Conservation (phyloP, 2,329 filamentous ascomycete species). For the Colletotrichum viniferum region DNA sequence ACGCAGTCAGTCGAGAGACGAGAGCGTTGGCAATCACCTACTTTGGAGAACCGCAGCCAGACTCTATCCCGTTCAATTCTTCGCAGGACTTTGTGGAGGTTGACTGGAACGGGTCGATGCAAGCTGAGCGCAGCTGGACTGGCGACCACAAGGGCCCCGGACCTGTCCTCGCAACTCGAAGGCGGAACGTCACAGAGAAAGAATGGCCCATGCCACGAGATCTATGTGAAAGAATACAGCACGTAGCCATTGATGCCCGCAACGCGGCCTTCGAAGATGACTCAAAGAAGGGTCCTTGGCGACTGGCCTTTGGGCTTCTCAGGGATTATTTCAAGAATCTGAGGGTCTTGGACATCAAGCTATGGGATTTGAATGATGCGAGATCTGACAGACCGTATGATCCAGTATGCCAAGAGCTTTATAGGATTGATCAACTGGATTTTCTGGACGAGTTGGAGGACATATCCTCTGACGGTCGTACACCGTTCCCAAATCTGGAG, state of each 20-base stretch:
- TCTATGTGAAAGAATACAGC: not conserved
- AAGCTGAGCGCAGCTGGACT: not conserved
- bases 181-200: not conserved
- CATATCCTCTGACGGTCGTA: fast-evolving
- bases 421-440: not conserved
- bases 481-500: fast-evolving
- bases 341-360: fast-evolving
- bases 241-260: not conserved
- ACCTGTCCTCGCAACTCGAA: not conserved
- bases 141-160: not conserved
- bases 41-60: not conserved
- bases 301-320: not conserved
- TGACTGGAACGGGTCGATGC: not conserved
- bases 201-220: not conserved
- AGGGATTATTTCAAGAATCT: fast-evolving
- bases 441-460: not conserved
- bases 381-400: not conserved
- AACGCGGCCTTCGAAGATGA: not conserved
- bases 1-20: not conserved
- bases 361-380: not conserved
- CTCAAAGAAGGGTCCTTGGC: fast-evolving
- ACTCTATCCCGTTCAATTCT: not conserved
- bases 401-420: fast-evolving
- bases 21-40: not conserved
- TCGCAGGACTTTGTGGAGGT: not conserved